Base-by-base conservation (phyloP, 75 land plant genomes). In the Sequoiadendron giganteum region DNA sequence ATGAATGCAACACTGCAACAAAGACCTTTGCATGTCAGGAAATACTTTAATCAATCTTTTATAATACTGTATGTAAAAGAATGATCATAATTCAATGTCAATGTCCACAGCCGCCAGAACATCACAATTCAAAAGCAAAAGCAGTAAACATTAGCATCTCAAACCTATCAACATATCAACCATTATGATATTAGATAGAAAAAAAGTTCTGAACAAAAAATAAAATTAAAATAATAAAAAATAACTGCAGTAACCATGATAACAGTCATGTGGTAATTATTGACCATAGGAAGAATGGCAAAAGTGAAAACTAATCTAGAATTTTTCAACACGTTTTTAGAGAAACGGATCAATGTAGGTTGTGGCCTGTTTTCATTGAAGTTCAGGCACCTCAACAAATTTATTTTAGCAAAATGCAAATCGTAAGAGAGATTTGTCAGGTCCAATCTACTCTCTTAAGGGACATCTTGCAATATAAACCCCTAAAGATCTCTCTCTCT, bases 1-100 rank as follows among this genome's bases (percentile, higher is more conserved):
- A 91, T 98, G 99, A 82, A 95, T 91, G 91, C 99, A 97, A 40
- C 92, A 93, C 99, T 97, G 95, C 88, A 80, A 80, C 85, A 88
- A 73, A 85, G 1, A 82, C n/a, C 21, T 2, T 82, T 45, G 49
- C 48, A 82, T 45, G 49, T 82, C 48, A 81, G 83, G 1, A 81
- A 81, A 81, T 45, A 81, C 48, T 42, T 42, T 8, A 25, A 39
- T 42, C 32, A 45, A 47, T 9, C 0, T 42, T 82, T 82, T 43
- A 45, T 18, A 81, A 42, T 45, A 25, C 30, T 18, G 39, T 28
- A 81, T 28, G 32, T 43, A 21, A 78, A 38, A 43, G 18, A 80
- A 21, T 7, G 10, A n/a, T 30, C 34, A 30, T 72, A 9, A 72
- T 10, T 72, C 36, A 32, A 3, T 30, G 77, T 32, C n/a, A 28